Percentiles rank a stretch among this genome's conserved stretches.
Conservation (phyloP, 495 filamentous ascomycete genomes). For the Penicillium robsamsonii region DNA sequence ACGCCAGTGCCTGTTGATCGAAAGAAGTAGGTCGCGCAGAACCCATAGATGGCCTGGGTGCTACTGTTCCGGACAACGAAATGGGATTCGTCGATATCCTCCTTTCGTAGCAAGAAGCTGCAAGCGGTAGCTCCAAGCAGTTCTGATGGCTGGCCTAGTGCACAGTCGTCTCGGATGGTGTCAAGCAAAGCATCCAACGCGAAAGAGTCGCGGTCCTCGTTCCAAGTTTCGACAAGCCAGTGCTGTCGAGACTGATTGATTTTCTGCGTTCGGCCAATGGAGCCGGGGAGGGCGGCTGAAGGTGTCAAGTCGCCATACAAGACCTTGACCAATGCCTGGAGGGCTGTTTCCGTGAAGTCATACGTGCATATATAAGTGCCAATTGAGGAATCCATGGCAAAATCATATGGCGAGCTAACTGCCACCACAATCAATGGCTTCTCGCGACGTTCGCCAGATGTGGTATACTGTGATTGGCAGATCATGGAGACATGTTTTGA, state of each 20-base stretch:
- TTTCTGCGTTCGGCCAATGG: slow-evolving; percentile 78
- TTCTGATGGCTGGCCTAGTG: slow-evolving; percentile 55
- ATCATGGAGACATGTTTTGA: slow-evolving; percentile 94
- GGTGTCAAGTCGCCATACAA: slow-evolving; percentile 75
- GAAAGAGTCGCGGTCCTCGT: slow-evolving; percentile 68
- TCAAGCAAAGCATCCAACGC: slow-evolving; percentile 68
- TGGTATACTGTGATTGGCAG: slow-evolving; percentile 66
- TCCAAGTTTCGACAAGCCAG: slow-evolving; percentile 85
- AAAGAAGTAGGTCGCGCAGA: slow-evolving; percentile 82
- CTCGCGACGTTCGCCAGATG: slow-evolving; percentile 54
- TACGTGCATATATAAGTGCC: slow-evolving; percentile 91
- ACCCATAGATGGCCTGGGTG: slow-evolving; percentile 82
- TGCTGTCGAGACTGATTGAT: slow-evolving; percentile 76
- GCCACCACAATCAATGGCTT: slow-evolving; percentile 79
- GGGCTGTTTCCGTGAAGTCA: slow-evolving; percentile 87
- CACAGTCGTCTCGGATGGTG: slow-evolving; percentile 57
- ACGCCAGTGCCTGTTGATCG: slow-evolving; percentile 66
- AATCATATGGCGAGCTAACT: slow-evolving; percentile 90
- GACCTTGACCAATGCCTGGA: slow-evolving; percentile 76
- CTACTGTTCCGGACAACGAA: slow-evolving; percentile 90
- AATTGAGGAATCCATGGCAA: slow-evolving; percentile 84
- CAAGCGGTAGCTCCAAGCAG: slow-evolving; percentile 67
- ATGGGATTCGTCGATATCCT: slow-evolving; percentile 70
- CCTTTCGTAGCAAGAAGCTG: slow-evolving; percentile 68
- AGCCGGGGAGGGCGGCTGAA: slow-evolving; percentile 72